phyloP scores from a whole-genome alignment of 345 rosid species.

The Sisymbrium altissimum region DNA sequence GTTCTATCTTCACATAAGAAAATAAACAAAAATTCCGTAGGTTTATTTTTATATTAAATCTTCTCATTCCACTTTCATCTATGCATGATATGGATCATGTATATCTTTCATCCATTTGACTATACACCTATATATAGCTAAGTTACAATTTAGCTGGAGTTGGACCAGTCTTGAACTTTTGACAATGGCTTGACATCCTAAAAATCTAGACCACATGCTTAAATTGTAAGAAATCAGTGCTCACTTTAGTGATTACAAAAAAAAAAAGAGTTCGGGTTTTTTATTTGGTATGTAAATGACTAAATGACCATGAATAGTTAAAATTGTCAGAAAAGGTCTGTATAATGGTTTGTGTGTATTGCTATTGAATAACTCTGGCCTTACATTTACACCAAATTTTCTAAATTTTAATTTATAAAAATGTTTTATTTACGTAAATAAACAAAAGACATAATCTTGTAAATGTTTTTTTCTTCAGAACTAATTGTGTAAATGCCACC shows the following conservation, averaged over 20 bases:
- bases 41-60: neutral
- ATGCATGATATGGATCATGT: neutral
- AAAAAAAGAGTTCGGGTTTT: neutral
- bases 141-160: neutral
- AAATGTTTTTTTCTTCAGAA: too few species aligned
- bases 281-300: neutral
- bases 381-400: neutral
- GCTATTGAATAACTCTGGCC: neutral
- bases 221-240: neutral
- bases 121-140: neutral
- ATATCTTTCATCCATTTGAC: neutral
- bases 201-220: neutral
- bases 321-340: neutral
- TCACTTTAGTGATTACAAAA: neutral
- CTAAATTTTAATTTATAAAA: neutral
- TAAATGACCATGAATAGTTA: neutral
- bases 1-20: constrained; percentile 15
- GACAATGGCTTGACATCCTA: neutral
- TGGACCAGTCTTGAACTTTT: neutral
- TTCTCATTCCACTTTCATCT: neutral
- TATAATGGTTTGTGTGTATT: neutral
- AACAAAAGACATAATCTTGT: neutral
- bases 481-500: neutral
- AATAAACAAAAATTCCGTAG: neutral
- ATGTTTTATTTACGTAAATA: neutral